Percentiles rank a stretch among this genome's conserved stretches.
Evolutionary conservation across 352 stramenopile genomes (phyloP).

Genomic region (Phytophthora constricta): DNA sequence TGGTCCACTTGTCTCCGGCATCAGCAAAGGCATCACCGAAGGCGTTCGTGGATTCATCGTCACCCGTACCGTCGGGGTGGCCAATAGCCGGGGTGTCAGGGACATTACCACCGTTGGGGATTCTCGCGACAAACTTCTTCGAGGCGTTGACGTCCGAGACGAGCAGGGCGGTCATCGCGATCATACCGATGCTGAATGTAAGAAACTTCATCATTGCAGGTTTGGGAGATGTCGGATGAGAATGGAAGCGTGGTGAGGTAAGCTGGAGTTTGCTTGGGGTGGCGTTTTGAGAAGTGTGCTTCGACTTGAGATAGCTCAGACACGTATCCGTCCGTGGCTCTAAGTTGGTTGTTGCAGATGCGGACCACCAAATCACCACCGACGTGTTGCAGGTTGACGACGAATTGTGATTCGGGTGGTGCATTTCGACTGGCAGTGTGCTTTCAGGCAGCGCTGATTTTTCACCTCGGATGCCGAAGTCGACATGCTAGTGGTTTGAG

Average conservation of each 20-base stretch:
- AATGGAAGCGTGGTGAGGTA: constrained; percentile 1
- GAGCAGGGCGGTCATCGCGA: constrained; percentile 7
- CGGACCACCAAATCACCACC: background rate
- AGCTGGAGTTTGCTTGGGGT: constrained; percentile 10
- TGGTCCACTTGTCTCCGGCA: constrained; percentile 27
- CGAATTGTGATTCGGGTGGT: constrained; percentile 7
- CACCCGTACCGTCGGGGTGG: constrained; percentile 29
- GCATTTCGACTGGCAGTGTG: background rate
- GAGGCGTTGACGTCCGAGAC: constrained; percentile 3
- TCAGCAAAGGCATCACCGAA: constrained; percentile 26
- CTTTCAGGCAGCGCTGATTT: too few relatives aligned
- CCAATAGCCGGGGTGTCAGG: constrained; percentile 29
- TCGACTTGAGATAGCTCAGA: background rate
- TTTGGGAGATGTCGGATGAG: background rate
- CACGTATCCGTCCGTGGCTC: background rate
- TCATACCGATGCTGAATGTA: constrained; percentile 1
- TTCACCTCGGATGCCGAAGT: background rate
- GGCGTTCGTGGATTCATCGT: constrained; percentile 27
- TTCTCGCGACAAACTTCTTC: constrained; percentile 26
- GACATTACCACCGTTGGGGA: constrained; percentile 33
- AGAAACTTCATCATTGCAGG: constrained; percentile 18
- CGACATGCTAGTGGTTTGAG: constrained; percentile 4
- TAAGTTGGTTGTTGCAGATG: background rate
- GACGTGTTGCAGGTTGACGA: background rate
- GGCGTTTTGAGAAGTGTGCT: constrained; percentile 20